Percentiles rank a stretch among this genome's conserved stretches.
phyloP scores from a whole-genome alignment of 495 filamentous ascomycete species.

The Penicillium goetzii region DNA sequence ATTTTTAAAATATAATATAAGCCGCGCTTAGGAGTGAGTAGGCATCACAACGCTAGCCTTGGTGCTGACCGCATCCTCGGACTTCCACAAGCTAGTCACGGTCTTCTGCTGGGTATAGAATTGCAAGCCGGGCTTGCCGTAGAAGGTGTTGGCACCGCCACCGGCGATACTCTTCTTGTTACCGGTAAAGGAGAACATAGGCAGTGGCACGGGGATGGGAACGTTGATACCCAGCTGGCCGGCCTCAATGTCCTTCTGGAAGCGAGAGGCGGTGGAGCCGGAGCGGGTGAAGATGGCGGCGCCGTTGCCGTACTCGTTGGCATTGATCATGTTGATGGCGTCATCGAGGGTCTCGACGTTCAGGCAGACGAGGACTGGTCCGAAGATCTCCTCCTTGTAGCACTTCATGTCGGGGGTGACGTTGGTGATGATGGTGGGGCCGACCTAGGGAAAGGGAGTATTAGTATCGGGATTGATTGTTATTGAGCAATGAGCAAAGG shows the following conservation, averaged over 20 bases:
- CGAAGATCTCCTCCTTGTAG: constrained; percentile 97
- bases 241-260: constrained; percentile 66
- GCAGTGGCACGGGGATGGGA: constrained; percentile 83
- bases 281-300: constrained; percentile 69
- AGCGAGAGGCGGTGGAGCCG: constrained; percentile 62
- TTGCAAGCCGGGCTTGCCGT: constrained; percentile 85
- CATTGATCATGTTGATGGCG: constrained; percentile 66
- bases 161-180: constrained; percentile 97
- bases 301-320: constrained; percentile 73
- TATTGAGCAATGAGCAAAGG: neutral
- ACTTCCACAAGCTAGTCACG: constrained; percentile 88
- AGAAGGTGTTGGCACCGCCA: constrained; percentile 92
- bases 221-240: constrained; percentile 65
- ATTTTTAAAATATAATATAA: neutral
- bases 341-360: constrained; percentile 85
- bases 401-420: constrained; percentile 91
- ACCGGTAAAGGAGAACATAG: constrained; percentile 97
- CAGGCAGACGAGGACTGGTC: constrained; percentile 66
- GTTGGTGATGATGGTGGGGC: constrained; percentile 91
- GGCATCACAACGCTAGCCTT: constrained; percentile 93
- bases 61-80: constrained; percentile 76
- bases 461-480: neutral
- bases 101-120: constrained; percentile 99
- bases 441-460: constrained; percentile 52
- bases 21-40: constrained; percentile 62